These are phyloP conservation scores for Adansonia madagascariensis DNA, from an alignment of 441 rosid genomes.

Conservation along the genomic window DNA sequence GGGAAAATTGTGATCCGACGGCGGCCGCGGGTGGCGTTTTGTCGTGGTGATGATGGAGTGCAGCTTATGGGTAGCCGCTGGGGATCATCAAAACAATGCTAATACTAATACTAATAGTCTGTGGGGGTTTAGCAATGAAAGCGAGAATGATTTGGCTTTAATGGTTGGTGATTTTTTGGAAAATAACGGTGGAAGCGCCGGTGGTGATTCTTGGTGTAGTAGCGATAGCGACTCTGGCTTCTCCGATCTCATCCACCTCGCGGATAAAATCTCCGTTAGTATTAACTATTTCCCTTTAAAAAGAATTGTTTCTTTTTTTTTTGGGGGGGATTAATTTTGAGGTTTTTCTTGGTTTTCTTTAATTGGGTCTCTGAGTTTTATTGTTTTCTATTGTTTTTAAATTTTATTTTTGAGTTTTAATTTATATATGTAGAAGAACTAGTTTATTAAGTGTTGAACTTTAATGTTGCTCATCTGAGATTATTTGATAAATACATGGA, in stretches of 20 bases:
- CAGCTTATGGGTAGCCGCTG: slow-evolving; percentile 44
- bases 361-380: background rate
- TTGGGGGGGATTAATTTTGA: background rate
- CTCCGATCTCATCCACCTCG: slow-evolving; percentile 72
- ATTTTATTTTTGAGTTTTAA: background rate
- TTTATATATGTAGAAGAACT: background rate
- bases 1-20: slow-evolving; percentile 17
- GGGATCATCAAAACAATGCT: slow-evolving; percentile 36
- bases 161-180: slow-evolving; percentile 90
- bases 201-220: slow-evolving; percentile 72
- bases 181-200: slow-evolving; percentile 60
- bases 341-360: background rate
- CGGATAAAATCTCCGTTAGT: slow-evolving; percentile 74
- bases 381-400: background rate
- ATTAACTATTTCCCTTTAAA: background rate
- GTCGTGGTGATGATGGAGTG: slow-evolving; percentile 40
- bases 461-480: background rate
- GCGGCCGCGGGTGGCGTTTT: slow-evolving; percentile 15
- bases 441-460: background rate
- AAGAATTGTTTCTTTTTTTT: background rate
- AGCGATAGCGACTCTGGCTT: slow-evolving; percentile 85
- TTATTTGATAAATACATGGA: background rate
- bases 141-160: slow-evolving; percentile 83
- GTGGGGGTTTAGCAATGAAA: slow-evolving; percentile 68
- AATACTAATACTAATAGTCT: slow-evolving; percentile 34